phyloP scores from a whole-genome alignment of 2,329 filamentous ascomycete genomes.

The Apiospora marii region DNA sequence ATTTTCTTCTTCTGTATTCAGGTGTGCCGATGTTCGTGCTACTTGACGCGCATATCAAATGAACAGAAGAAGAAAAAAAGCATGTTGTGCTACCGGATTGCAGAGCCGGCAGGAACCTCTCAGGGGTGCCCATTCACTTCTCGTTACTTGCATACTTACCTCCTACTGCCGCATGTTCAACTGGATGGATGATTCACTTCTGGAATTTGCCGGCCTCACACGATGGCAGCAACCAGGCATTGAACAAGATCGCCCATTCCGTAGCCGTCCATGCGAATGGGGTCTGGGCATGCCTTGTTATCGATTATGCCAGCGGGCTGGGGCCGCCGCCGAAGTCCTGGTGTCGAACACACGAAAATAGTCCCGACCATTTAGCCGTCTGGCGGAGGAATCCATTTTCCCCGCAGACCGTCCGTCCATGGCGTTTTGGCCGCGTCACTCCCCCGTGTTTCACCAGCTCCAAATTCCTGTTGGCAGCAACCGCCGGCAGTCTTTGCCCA shows the following conservation, averaged over 20 bases:
- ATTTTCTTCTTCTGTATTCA: background rate
- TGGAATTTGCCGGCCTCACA: background rate
- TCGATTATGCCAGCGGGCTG: background rate
- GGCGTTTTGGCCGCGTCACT: background rate
- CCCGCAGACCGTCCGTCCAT: background rate
- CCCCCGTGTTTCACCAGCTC: background rate
- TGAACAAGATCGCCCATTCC: background rate
- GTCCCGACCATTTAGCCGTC: background rate
- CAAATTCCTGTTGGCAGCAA: background rate
- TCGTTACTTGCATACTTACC: background rate
- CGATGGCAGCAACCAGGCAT: background rate
- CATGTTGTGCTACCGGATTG: background rate
- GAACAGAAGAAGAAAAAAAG: background rate
- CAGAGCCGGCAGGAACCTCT: background rate
- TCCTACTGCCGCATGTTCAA: background rate
- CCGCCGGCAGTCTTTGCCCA: background rate
- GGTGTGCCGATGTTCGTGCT: background rate
- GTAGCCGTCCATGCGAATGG: background rate
- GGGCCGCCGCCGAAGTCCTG: background rate
- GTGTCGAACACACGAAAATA: background rate
- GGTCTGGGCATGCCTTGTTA: background rate
- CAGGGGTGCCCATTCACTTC: background rate
- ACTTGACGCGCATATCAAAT: background rate
- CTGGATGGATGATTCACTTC: background rate
- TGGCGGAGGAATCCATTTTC: background rate